Conservation (phyloP, 805 yeast species). For the Metschnikowia santaceciliae region DNA sequence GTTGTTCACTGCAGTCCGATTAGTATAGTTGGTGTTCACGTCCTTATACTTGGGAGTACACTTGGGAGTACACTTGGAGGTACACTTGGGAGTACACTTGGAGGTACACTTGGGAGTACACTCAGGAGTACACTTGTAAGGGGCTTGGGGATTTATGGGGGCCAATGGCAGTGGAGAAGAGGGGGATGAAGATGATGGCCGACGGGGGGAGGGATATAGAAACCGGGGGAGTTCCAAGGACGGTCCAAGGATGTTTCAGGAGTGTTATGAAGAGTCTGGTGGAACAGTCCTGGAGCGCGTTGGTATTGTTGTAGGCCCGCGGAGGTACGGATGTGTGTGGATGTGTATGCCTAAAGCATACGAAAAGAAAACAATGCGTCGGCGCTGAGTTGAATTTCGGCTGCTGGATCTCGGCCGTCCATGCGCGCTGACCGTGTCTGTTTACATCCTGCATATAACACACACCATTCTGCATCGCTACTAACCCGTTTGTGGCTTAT, state of each 20-base stretch:
- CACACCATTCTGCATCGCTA: no score
- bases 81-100: no score
- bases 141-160: no score
- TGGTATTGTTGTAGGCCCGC: slow-evolving; percentile 1
- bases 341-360: slow-evolving; percentile 6
- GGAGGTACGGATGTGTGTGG: not conserved
- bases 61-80: no score
- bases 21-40: no score
- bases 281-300: slow-evolving; percentile 1
- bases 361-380: slow-evolving; percentile 14
- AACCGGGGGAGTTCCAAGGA: not conserved
- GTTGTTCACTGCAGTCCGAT: no score
- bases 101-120: no score
- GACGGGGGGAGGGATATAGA: not conserved
- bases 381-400: not conserved
- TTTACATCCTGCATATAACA: slow-evolving; percentile 7
- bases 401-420: slow-evolving; percentile 5
- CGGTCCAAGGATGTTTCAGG: not conserved
- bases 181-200: not conserved
- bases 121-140: no score
- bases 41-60: no score
- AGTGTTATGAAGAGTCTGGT: not conserved
- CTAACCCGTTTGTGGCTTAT: no score
- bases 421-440: slow-evolving; percentile 16
- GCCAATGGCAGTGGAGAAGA: not conserved